These are phyloP conservation scores for Microdochium trichocladiopsis DNA, from an alignment of 2,329 filamentous ascomycete genomes.

Conservation along the genomic window DNA sequence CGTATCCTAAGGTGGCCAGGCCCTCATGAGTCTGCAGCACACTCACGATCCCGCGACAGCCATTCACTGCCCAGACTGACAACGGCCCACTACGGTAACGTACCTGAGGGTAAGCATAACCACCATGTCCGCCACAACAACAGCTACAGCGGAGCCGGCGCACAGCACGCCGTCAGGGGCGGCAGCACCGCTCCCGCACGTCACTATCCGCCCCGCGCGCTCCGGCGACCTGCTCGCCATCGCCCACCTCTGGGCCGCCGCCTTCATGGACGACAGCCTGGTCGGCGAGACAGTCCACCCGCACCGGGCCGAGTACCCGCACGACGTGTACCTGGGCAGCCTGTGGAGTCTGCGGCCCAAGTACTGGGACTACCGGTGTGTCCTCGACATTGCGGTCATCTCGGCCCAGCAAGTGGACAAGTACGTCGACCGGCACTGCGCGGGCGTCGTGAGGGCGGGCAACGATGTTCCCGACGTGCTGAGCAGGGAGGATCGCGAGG, in stretches of 20 bases:
- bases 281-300: not conserved
- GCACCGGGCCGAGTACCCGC: not conserved
- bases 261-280: not conserved
- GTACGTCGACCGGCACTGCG: not conserved
- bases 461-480: not conserved
- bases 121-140: too few species aligned
- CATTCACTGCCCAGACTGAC: too few species aligned
- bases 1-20: too few species aligned
- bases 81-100: too few species aligned
- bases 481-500: not conserved
- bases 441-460: not conserved
- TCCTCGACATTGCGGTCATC: not conserved
- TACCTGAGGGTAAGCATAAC: too few species aligned
- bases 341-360: not conserved
- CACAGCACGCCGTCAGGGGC: too few species aligned
- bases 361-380: not conserved
- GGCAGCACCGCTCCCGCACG: not conserved
- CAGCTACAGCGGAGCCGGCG: too few species aligned
- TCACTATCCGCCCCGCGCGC: not conserved
- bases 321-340: not conserved
- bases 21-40: too few species aligned
- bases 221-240: not conserved
- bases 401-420: not conserved
- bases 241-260: not conserved
- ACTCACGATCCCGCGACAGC: too few species aligned